Evolutionary conservation across 345 rosid genomes (phyloP), one percentile per base, ranked within the genome.

Genomic region (Arabis hirsuta): DNA sequence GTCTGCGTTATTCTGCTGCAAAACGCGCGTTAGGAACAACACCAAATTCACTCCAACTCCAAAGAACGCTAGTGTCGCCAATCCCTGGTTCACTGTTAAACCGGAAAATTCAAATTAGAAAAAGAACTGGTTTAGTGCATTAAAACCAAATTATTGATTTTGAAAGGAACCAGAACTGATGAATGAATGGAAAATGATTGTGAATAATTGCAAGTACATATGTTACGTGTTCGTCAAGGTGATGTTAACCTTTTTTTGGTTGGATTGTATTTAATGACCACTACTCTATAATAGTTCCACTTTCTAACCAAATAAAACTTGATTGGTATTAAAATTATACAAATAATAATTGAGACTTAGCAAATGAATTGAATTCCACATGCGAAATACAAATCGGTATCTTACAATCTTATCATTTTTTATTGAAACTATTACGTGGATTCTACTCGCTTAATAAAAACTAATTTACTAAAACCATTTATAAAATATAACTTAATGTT

Each of bases 41-140:
- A 96, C 99, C 77, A 96, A 68, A 58, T 96, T 96, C 79, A 96
- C 98, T 32, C 97, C 98, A 55, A 96, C 98, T 29, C 99, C 99
- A 57, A 96, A 96, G 85, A 96, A 96, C 4, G 99, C 99, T 9
- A 96, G 81, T 19, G 99, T 96, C 31, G 99, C 99, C 69, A 96
- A 74, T 8, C 97, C 99, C 66, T 96, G 99, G 82, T 92, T 96
- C 83, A 90, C 98, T 96, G 89, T 73, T 27, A 69, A 71, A 54
- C 54, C 71, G 71, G 78, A 9, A 29, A 14, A 31, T 51, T 67
- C 2, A 24, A 24, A 42, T 64, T 50, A 64, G 56, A 64, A 42
- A 34, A 6, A 34, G 2, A 34, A 31, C 42, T 27, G 76, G 76
- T 64, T 65, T 71, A 50, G 43, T 2, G 5, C n/a, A 24, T 68